These are phyloP conservation scores for Inga leiocalycina DNA, from an alignment of 306 rosid species.

Conservation along the genomic window DNA sequence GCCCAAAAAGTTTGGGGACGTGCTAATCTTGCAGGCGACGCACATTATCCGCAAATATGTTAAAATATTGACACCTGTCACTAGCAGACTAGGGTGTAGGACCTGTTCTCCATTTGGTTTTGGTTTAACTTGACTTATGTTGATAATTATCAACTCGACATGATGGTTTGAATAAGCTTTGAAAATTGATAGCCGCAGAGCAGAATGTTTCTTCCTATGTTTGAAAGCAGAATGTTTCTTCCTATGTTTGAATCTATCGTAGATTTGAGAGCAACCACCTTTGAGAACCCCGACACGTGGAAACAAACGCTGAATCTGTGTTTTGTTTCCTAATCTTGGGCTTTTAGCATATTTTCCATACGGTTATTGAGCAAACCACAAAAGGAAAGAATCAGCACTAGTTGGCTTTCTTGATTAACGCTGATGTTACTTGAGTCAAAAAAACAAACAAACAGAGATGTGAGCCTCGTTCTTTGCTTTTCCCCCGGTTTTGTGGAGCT, in stretches of 20 bases:
- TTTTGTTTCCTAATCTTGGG: constrained; percentile 37
- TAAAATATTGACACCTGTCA: constrained; percentile 39
- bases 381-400: background rate
- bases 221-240: constrained; percentile 7
- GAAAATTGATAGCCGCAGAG: background rate
- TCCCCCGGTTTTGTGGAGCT: too few relatives aligned
- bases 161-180: constrained; percentile 18
- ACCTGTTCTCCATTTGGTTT: constrained; percentile 16
- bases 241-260: background rate
- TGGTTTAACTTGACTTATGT: background rate
- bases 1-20: constrained; percentile 37
- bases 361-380: background rate
- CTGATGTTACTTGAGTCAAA: too few relatives aligned
- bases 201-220: constrained; percentile 7
- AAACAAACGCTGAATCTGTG: constrained; percentile 35
- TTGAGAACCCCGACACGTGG: constrained; percentile 52
- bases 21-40: constrained; percentile 29
- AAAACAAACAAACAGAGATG: too few relatives aligned
- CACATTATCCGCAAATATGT: constrained; percentile 21
- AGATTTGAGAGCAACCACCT: constrained; percentile 46
- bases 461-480: too few relatives aligned
- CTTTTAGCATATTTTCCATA: constrained; percentile 12
- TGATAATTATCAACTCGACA: background rate
- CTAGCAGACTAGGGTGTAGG: constrained; percentile 28
- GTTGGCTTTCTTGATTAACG: background rate